A percentile compares a stretch with the other conserved stretches of the same genome.
Conservation (phyloP, 2,329 filamentous ascomycete species). For the Colletotrichum horii region DNA sequence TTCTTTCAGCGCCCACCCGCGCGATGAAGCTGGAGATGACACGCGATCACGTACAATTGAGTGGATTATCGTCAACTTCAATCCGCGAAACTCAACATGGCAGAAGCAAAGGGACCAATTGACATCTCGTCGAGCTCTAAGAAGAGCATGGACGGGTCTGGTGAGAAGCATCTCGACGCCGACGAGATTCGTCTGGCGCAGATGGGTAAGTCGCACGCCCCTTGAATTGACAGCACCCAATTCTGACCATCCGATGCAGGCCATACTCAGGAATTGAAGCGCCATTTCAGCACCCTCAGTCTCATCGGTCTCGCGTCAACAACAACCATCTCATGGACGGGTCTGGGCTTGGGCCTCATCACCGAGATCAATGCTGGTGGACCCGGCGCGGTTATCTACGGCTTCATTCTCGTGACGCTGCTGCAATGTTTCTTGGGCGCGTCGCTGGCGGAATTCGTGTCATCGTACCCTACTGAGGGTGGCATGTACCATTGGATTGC, state of each 20-base stretch:
- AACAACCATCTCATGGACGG: constrained; percentile 56
- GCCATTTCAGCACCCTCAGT: constrained; percentile 52
- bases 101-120: not conserved
- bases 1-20: not conserved
- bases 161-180: constrained; percentile 27
- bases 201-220: constrained; percentile 36
- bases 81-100: not conserved
- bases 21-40: not conserved
- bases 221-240: not conserved
- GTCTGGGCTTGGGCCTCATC: constrained; percentile 47
- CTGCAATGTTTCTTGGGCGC: constrained; percentile 50
- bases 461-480: constrained; percentile 51
- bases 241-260: constrained; percentile 31
- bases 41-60: not conserved
- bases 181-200: constrained; percentile 48
- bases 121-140: constrained; percentile 13
- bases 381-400: constrained; percentile 54
- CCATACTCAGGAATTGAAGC: constrained; percentile 52
- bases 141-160: constrained; percentile 7
- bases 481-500: constrained; percentile 59
- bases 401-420: constrained; percentile 52
- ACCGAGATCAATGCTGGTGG: constrained; percentile 54
- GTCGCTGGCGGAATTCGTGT: constrained; percentile 52
- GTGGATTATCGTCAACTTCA: not conserved
- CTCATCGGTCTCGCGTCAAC: constrained; percentile 54